Evolutionary conservation across 1,284 basidiomycete genomes (phyloP), one percentile per base, ranked within the genome.

Genomic region (Fomitopsis pinicola): DNA sequence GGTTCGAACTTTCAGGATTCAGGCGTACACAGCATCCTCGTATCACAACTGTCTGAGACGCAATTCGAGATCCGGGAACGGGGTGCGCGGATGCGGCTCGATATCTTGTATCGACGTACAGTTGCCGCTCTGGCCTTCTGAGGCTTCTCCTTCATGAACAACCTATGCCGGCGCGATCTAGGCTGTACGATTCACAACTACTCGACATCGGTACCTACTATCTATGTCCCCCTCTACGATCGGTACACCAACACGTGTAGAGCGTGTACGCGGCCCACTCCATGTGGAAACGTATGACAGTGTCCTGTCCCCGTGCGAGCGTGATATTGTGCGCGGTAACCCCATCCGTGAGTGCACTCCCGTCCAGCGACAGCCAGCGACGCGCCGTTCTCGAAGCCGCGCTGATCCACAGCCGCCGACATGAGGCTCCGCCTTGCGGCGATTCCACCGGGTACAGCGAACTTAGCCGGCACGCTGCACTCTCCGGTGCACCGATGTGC

Each of bases 401-500:
- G 30, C 52, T 56, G 55, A 56, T 44, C 55, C 17, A 56, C 40
- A 33, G 40, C 17, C 55, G n/a, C 55, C 40, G 40, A 44, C 55
- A 56, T 56, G 55, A 56, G 55, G 55, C 52, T 40, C 52, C 42
- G 57, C 19, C 50, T 22, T 53, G n/a, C 33, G 53, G 44, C 14
- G 44, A 46, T 52, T 46, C 46, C 30, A 44, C 60, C 53, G 26
- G 42, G 57, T 46, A 45, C 56, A 55, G 60, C 48, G 42, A 46
- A 17, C 42, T 62, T 38, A n/a, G 60, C 60, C 42, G 42, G 42
- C 60, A 62, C 60, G 60, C 60, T 59, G 60, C 60, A 48, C 55
- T 35, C 42, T 58, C 30, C 15, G 38, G 22, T 22, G 19, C 46
- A 33, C 42, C 15, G 42, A 30, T 44, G 50, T 57, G 50, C 59